phyloP scores from a whole-genome alignment of 371 early-diverging fungal species.

The Sanchytrium tribonematis region DNA sequence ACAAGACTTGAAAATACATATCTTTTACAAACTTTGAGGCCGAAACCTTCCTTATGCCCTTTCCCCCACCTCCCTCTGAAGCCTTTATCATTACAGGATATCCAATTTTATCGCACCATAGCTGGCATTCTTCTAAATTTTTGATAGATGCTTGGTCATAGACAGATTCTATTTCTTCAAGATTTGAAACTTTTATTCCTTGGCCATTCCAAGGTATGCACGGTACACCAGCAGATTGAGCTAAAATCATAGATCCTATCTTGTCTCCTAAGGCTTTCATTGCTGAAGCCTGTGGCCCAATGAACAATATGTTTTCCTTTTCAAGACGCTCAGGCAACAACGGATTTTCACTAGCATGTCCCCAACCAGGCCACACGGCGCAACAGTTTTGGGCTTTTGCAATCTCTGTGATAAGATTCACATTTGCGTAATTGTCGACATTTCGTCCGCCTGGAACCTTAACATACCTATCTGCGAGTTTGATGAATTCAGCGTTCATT shows the following conservation, averaged over 20 bases:
- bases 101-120: conserved; percentile 55
- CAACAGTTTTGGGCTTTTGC: conserved; percentile 30
- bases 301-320: conserved; percentile 58
- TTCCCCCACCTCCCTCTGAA: conserved; percentile 97
- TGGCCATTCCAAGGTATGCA: conserved; percentile 84
- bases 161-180: not conserved
- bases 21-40: conserved; percentile 35
- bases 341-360: conserved; percentile 96
- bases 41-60: conserved; percentile 83
- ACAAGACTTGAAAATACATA: conserved; percentile 51
- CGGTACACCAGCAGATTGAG: conserved; percentile 80
- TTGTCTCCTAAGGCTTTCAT: conserved; percentile 95
- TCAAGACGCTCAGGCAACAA: conserved; percentile 66
- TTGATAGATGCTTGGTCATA: conserved; percentile 23
- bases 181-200: conserved; percentile 21
- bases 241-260: conserved; percentile 90
- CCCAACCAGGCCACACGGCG: conserved; percentile 60
- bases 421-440: conserved; percentile 94
- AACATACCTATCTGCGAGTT: conserved; percentile 90
- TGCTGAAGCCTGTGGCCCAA: conserved; percentile 92
- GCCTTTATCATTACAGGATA: conserved; percentile 97
- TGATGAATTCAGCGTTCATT: conserved; percentile 88
- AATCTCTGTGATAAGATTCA: conserved; percentile 81
- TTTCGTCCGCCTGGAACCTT: conserved; percentile 85
- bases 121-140: conserved; percentile 40